These are phyloP conservation scores for Penicillium malachiteum DNA, from an alignment of 495 filamentous ascomycete genomes.

Conservation along the genomic window DNA sequence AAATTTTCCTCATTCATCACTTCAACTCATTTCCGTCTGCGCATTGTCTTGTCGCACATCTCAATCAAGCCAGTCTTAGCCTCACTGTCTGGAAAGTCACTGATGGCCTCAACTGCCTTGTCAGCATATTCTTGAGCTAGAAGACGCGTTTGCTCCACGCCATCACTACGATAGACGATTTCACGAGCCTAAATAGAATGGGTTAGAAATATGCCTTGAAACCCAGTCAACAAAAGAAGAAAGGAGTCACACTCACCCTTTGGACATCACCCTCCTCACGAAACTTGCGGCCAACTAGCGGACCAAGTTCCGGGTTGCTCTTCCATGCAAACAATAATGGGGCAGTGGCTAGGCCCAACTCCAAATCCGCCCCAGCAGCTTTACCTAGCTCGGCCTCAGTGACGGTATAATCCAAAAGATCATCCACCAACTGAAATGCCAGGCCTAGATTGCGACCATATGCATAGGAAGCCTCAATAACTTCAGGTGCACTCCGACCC, in stretches of 20 bases:
- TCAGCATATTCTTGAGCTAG: constrained; percentile 89
- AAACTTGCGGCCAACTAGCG: constrained; percentile 91
- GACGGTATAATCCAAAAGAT: constrained; percentile 95
- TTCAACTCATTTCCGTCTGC: constrained; percentile 70
- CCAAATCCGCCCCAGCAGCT: constrained; percentile 89
- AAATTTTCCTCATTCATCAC: neutral
- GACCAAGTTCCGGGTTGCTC: constrained; percentile 77
- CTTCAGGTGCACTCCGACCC: constrained; percentile 70
- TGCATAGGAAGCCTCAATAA: constrained; percentile 84
- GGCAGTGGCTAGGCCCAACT: constrained; percentile 93
- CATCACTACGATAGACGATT: constrained; percentile 76
- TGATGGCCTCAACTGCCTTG: constrained; percentile 80
- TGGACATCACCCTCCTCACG: constrained; percentile 76
- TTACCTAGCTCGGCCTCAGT: constrained; percentile 84
- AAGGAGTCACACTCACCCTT: constrained; percentile 53
- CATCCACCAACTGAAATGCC: constrained; percentile 97
- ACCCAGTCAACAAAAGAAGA: neutral
- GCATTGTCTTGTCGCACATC: constrained; percentile 90
- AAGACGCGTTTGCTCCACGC: constrained; percentile 83
- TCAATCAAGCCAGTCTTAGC: constrained; percentile 88
- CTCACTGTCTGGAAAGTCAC: constrained; percentile 82
- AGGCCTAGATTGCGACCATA: constrained; percentile 92
- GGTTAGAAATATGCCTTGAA: too few relatives aligned
- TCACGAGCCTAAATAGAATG: constrained; percentile 67
- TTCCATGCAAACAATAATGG: constrained; percentile 96